A percentile compares a stretch with the other conserved stretches of the same genome.
These are phyloP conservation scores for Cercospora beticola DNA, from an alignment of 2,329 filamentous ascomycete genomes.

Conservation along the genomic window DNA sequence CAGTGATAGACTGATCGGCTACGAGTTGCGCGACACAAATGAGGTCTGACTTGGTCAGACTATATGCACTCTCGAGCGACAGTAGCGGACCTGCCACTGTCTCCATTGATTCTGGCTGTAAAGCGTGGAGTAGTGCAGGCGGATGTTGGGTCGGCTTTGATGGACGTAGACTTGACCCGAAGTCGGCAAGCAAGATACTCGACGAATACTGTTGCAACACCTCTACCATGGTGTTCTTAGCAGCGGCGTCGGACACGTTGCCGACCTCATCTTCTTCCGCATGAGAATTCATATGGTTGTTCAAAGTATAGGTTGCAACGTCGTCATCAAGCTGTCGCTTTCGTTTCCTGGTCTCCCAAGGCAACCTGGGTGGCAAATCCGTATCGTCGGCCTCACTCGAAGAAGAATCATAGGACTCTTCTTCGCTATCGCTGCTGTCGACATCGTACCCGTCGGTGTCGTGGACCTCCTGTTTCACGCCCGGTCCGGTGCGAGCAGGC, in stretches of 20 bases:
- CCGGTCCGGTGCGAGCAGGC: constrained; percentile 17
- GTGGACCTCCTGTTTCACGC: constrained; percentile 7
- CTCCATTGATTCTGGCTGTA: constrained; percentile 5
- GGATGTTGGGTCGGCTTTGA: neutral
- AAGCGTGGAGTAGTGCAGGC: neutral
- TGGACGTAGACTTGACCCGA: neutral
- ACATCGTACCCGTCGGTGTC: constrained; percentile 16
- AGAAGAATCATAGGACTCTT: constrained; percentile 29
- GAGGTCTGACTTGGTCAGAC: constrained; percentile 33
- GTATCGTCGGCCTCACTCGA: constrained; percentile 25
- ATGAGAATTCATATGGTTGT: neutral
- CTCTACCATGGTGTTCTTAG: neutral
- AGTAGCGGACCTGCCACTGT: constrained; percentile 16
- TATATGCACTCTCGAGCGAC: constrained; percentile 20
- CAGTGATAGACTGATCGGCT: constrained; percentile 33
- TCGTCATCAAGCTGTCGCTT: constrained; percentile 24
- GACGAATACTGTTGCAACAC: constrained; percentile 1
- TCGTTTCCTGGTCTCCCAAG: constrained; percentile 32
- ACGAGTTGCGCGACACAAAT: constrained; percentile 38
- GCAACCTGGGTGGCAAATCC: constrained; percentile 27
- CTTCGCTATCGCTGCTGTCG: constrained; percentile 30
- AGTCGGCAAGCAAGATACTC: neutral
- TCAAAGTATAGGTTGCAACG: neutral
- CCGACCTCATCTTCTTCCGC: constrained; percentile 5
- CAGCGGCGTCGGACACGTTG: neutral